These are phyloP conservation scores for Colletotrichum scovillei DNA, from an alignment of 2,329 filamentous ascomycete species.

Conservation along the genomic window DNA sequence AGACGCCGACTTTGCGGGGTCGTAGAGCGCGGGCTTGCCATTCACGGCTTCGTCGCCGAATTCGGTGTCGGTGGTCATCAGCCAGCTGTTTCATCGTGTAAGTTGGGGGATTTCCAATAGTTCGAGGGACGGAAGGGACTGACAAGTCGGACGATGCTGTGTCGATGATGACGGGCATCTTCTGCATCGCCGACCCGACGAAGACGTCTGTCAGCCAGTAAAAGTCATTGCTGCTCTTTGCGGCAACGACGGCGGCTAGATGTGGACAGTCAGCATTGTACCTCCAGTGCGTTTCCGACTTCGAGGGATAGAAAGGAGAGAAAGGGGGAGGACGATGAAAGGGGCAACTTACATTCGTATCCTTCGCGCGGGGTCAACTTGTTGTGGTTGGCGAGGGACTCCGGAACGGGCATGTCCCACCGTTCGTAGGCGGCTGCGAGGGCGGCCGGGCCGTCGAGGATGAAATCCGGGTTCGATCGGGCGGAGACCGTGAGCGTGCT, in stretches of 20 bases:
- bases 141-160: constrained; percentile 28
- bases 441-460: constrained; percentile 23
- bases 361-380: constrained; percentile 15
- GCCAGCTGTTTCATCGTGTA: constrained; percentile 23
- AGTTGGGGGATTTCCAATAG: background rate
- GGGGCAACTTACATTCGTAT: constrained; percentile 10
- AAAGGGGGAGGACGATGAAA: background rate
- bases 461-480: constrained; percentile 17
- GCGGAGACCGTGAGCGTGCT: constrained; percentile 18
- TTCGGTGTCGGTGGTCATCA: constrained; percentile 46
- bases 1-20: constrained; percentile 57
- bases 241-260: constrained; percentile 8
- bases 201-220: constrained; percentile 30
- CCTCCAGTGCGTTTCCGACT: too few species aligned
- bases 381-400: constrained; percentile 22
- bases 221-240: constrained; percentile 10
- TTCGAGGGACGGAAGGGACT: background rate
- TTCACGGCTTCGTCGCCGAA: constrained; percentile 39
- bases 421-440: constrained; percentile 26
- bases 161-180: constrained; percentile 30
- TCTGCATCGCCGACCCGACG: constrained; percentile 16
- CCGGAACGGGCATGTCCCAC: constrained; percentile 28
- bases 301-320: background rate
- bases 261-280: background rate
- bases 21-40: constrained; percentile 57